A percentile compares a stretch with the other conserved stretches of the same genome.
These are phyloP conservation scores for Boeremia lycopersici DNA, from an alignment of 2,329 filamentous ascomycete genomes.

Conservation along the genomic window DNA sequence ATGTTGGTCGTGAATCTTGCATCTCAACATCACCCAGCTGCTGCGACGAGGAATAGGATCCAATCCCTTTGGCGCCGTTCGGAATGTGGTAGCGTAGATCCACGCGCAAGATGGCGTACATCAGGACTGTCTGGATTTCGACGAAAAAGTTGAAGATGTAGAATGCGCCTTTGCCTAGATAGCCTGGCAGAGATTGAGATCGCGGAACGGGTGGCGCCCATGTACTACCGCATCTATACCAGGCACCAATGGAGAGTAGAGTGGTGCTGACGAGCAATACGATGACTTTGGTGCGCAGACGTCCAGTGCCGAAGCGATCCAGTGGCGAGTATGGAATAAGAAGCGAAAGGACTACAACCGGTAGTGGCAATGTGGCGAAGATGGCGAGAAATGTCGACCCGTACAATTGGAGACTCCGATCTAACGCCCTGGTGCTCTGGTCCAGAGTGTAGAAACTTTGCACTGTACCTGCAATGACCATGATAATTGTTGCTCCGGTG, in stretches of 20 bases:
- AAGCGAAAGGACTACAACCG: constrained; percentile 57
- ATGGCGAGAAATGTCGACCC: constrained; percentile 66
- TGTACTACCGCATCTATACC: constrained; percentile 67
- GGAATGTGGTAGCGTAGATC: constrained; percentile 79
- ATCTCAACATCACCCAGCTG: constrained; percentile 24
- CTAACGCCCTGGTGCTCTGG: constrained; percentile 54
- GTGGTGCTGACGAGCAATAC: constrained; percentile 65
- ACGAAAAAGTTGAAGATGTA: constrained; percentile 80
- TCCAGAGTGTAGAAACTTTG: constrained; percentile 71
- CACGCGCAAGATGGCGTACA: constrained; percentile 71
- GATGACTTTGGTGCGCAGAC: constrained; percentile 68
- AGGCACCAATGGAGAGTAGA: constrained; percentile 71
- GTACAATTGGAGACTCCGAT: constrained; percentile 69
- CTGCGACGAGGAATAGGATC: constrained; percentile 25
- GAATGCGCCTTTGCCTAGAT: constrained; percentile 73
- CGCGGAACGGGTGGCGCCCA: constrained; percentile 57
- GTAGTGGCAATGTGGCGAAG: constrained; percentile 70
- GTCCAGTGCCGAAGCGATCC: constrained; percentile 70
- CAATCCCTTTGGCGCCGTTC: constrained; percentile 65
- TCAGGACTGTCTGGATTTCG: constrained; percentile 71
- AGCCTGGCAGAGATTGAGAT: constrained; percentile 68
- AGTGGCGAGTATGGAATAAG: constrained; percentile 51
- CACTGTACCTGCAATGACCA: constrained; percentile 69
- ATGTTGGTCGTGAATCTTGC: constrained; percentile 23
- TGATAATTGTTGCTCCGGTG: constrained; percentile 65